Percentiles rank a stretch among this genome's conserved stretches.
These are phyloP conservation scores for Dothistroma septosporum DNA, from an alignment of 2,329 filamentous ascomycete species.

Conservation along the genomic window DNA sequence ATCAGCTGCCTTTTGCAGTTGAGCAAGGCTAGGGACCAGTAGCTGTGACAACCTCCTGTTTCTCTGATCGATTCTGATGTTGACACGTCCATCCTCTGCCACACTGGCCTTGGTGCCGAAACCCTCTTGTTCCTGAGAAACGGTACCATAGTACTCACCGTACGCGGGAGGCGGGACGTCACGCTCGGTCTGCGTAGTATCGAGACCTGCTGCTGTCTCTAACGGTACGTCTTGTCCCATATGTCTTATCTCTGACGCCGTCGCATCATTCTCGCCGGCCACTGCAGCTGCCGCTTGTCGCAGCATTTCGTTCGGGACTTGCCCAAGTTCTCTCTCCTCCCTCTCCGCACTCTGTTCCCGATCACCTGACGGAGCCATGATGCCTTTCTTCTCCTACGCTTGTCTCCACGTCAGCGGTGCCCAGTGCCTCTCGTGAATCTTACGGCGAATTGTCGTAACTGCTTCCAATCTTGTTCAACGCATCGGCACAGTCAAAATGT, in stretches of 20 bases:
- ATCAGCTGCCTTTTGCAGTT: slow-evolving; percentile 49
- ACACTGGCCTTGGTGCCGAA: slow-evolving; percentile 39
- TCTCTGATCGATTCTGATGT: slow-evolving; percentile 74
- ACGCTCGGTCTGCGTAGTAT: slow-evolving; percentile 11
- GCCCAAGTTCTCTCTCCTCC: slow-evolving; percentile 1
- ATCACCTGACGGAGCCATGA: slow-evolving; percentile 5
- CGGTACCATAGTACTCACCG: slow-evolving; percentile 36
- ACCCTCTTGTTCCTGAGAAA: slow-evolving; percentile 38
- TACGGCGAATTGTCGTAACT: background rate
- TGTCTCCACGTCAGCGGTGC: background rate
- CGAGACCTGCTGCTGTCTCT: slow-evolving; percentile 9
- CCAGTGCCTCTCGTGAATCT: background rate
- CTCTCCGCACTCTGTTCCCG: slow-evolving; percentile 5
- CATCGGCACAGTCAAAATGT: background rate
- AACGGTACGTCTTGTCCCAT: slow-evolving; percentile 27
- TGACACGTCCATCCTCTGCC: slow-evolving; percentile 67
- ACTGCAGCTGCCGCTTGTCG: slow-evolving; percentile 30
- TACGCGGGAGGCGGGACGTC: slow-evolving; percentile 39
- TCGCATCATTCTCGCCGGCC: slow-evolving; percentile 20
- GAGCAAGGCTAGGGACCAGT: slow-evolving; percentile 60
- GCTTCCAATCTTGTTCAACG: background rate
- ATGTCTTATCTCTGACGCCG: slow-evolving; percentile 21
- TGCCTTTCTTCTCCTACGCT: background rate
- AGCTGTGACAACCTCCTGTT: slow-evolving; percentile 62
- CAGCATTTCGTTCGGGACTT: slow-evolving; percentile 26